phyloP scores from a whole-genome alignment of 495 filamentous ascomycete species.

The Xylaria scruposa region DNA sequence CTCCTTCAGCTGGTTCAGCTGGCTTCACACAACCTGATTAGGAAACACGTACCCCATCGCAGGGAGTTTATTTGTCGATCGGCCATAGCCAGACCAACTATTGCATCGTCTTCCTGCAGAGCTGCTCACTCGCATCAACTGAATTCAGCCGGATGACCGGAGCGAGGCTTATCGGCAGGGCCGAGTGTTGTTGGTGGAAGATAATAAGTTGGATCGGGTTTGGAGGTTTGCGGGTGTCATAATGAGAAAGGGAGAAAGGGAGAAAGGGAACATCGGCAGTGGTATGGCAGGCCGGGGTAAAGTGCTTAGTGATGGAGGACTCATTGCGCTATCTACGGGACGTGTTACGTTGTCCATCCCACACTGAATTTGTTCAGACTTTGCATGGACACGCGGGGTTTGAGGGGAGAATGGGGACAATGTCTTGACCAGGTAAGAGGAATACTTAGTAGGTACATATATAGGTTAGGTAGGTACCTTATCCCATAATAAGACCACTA shows the following conservation, averaged over 20 bases:
- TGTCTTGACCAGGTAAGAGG: too few species aligned
- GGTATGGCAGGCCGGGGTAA: not conserved
- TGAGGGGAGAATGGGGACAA: not conserved
- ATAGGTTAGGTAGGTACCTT: too few species aligned
- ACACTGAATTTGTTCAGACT: not conserved
- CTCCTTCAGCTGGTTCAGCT: slow-evolving; percentile 16
- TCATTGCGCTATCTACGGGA: not conserved
- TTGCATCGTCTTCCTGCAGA: not conserved
- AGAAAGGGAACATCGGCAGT: not conserved
- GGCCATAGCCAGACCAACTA: slow-evolving; percentile 24
- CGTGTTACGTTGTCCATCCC: not conserved
- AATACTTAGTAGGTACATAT: too few species aligned
- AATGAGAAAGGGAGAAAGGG: not conserved
- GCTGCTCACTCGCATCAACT: not conserved
- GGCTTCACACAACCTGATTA: not conserved
- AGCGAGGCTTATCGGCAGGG: not conserved
- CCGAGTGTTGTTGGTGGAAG: not conserved
- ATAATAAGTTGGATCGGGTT: not conserved
- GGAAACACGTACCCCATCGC: slow-evolving; percentile 6
- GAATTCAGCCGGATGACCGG: not conserved
- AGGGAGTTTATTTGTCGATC: slow-evolving; percentile 3
- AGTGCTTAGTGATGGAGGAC: not conserved
- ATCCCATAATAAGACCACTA: not conserved
- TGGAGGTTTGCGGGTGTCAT: not conserved
- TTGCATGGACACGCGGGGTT: not conserved